A percentile compares a stretch with the other conserved stretches of the same genome.
Evolutionary conservation across 805 yeast species (phyloP).

Genomic region (Middelhovenomyces tepae): DNA sequence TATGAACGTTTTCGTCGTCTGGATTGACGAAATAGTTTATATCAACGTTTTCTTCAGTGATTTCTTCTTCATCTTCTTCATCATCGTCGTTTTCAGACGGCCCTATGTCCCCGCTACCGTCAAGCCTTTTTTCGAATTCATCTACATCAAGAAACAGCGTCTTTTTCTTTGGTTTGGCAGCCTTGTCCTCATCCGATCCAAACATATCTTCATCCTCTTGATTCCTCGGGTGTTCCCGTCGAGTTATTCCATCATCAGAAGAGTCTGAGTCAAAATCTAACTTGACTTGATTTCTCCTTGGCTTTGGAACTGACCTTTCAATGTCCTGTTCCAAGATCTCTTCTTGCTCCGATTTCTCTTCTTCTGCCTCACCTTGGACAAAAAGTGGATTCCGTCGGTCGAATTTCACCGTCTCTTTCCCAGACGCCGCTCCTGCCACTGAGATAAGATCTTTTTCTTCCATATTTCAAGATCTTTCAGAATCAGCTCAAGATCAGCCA

Average conservation of each 20-base stretch:
- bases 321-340: conserved; percentile 17
- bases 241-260: conserved; percentile 17
- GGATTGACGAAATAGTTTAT: conserved; percentile 16
- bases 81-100: conserved; percentile 5
- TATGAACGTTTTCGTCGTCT: conserved; percentile 8
- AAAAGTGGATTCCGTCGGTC: conserved; percentile 19
- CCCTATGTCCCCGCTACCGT: conserved; percentile 11
- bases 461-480: too few species aligned
- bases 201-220: conserved; percentile 28
- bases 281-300: conserved; percentile 9
- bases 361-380: conserved; percentile 10
- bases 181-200: conserved; percentile 16
- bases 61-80: conserved; percentile 14
- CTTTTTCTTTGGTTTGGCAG: conserved; percentile 11
- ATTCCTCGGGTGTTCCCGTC: conserved; percentile 15
- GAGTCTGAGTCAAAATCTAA: conserved; percentile 20
- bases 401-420: conserved; percentile 11
- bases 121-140: conserved; percentile 30
- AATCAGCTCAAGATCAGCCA: too few species aligned
- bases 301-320: conserved; percentile 10
- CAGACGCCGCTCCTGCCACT: too few species aligned
- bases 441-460: too few species aligned
- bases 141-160: conserved; percentile 29
- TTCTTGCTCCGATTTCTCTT: conserved; percentile 15
- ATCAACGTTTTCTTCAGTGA: conserved; percentile 14